Base-by-base conservation (phyloP, 163 green algal genomes). In the Smithsoniella earleae region DNA sequence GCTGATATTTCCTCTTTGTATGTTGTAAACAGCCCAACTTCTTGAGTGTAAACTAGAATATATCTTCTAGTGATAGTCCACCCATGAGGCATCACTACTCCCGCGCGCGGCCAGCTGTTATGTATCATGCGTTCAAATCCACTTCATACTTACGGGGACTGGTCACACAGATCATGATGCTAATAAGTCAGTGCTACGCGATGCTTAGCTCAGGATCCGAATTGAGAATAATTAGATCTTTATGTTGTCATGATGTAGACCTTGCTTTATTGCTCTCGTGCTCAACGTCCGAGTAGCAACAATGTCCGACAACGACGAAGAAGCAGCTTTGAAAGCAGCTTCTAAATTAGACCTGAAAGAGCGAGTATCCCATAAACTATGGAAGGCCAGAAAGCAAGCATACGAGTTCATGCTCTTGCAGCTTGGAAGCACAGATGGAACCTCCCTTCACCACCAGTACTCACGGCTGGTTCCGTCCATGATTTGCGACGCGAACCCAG, bases 341-440 rank as follows among this genome's bases (percentile, higher is more conserved):
- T 30, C 58, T 36, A 69, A 69, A 16, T 34, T 69, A 34, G 27
- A 30, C 5, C 31, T 69, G 1, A 31, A 33, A 69, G 58, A 69
- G n/a, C 58, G 34, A 16, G 43, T 69, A 30, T 22, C 27, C 20
- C 58, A 69, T 38, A 69, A 69, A 31, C 58, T 43, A 69, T 69
- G 58, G 58, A 69, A 69, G 25, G 58, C 27, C 16, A 33, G 58
- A 16, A 69, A 69, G 58, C 25, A 33, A 34, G 58, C 27, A 18
- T 69, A 69, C 58, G 2, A 40, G 18, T 69, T 69, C 1, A 34
- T 69, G 58, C 25, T 34, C 27, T 34, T 36, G 34, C 58, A 69
- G 58, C 58, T 69, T 18, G 25, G 58, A 4, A 16, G 34, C 10
- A 34, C 31, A 69, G 58, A 69, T 36, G 40, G 40, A 49, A 34